A percentile compares a stretch with the other conserved stretches of the same genome.
Evolutionary conservation across 1,284 basidiomycete genomes (phyloP).

Genomic region (Athelia psychrophila): DNA sequence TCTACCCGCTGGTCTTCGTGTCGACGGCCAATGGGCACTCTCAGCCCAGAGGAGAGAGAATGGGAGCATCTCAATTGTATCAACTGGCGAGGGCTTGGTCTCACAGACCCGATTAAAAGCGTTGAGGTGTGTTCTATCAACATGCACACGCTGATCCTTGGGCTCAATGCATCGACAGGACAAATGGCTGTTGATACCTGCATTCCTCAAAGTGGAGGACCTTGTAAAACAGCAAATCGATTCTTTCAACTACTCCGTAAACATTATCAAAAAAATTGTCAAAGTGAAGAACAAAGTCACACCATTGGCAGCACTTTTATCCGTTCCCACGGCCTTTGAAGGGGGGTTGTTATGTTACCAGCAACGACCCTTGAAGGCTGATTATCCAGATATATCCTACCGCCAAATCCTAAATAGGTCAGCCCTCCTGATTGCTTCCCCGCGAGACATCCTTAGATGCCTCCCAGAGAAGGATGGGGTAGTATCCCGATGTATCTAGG

Average conservation of each 20-base stretch:
- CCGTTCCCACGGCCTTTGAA: too few relatives aligned
- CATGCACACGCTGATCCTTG: neutral
- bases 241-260: conserved; percentile 99
- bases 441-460: too few relatives aligned
- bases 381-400: too few relatives aligned
- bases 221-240: conserved; percentile 99
- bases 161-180: conserved; percentile 55
- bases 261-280: conserved; percentile 96
- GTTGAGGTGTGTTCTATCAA: conserved; percentile 56
- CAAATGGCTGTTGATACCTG: conserved; percentile 95
- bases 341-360: too few relatives aligned
- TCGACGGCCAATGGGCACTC: conserved; percentile 9
- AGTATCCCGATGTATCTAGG: too few relatives aligned
- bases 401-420: too few relatives aligned
- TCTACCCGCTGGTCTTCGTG: too few relatives aligned
- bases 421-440: too few relatives aligned
- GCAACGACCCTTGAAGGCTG: too few relatives aligned
- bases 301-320: too few relatives aligned
- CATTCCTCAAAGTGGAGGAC: conserved; percentile 94
- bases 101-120: conserved; percentile 77
- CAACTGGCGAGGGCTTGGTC: conserved; percentile 68
- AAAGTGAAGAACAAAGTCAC: conserved; percentile 91
- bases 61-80: conserved; percentile 59
- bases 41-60: conserved; percentile 39
- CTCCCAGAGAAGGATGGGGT: too few relatives aligned